Base-by-base conservation (phyloP, 768 basidiomycete species). In the Russula sp. region DNA sequence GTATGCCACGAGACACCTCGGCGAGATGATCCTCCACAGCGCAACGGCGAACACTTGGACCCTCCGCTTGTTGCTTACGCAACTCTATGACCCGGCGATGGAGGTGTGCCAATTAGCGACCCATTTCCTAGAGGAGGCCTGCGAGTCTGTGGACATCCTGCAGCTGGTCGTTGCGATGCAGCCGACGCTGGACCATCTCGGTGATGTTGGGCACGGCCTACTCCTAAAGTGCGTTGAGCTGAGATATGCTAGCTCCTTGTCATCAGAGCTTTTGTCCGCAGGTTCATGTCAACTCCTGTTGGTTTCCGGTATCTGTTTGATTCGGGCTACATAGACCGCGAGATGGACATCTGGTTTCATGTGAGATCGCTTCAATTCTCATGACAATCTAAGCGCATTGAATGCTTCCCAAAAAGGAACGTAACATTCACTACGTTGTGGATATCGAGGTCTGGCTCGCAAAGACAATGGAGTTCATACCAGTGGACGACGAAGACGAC, bases 271-370 rank as follows among this genome's bases (percentile, higher is more conserved):
- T 35, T 41, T 13, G 7, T 35, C 43, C 13, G 5, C 46, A 97
- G 95, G 69, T 98, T 98, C 73, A 88, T 98, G 80, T 95, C 94
- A 10, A 96, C 93, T 7, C 81, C 92, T 0, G 84, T 90, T 65
- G 97, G 97, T 3, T 98, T 98, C 72, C 82, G 86, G 6, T 98
- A 95, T 72, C 80, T 99, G 5, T 90, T 90, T 68, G 88, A 92
- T 66, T 87, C 91, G 14, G 88, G 88, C 4, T 98, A 98, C 69
- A 95, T 99, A 60, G 88, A 93, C 68, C 81, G 89, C 49, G 94
- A 98, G 72, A 90, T 99, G 82, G 93, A 98, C 65, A 82, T 85
- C 66, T 99, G 97, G 97, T 92, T 96, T 69, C 85, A 93, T 71
- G 96, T 95, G 69, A 68, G 88, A 70, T 14, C 34, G 1, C 29